Base-by-base conservation (phyloP, 2,329 filamentous ascomycete genomes). In the Pseudocercospora vitis region DNA sequence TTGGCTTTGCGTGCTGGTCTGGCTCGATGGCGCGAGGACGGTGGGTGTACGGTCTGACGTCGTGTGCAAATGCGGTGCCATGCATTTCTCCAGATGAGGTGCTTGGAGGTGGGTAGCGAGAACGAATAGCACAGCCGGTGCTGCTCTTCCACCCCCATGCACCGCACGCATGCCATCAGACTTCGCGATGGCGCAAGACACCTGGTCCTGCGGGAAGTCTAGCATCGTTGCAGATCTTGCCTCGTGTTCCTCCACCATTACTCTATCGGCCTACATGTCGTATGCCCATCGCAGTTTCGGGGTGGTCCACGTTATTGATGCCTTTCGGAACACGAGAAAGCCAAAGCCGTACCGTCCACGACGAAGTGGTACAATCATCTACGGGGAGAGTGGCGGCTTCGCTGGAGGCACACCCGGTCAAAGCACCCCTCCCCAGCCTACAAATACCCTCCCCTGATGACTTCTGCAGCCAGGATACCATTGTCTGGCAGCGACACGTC, bases 1-100 rank as follows among this genome's bases (percentile, higher is more conserved):
- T 23, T 9, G 24, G 16, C n/a, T 14, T 47, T 29, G 24, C 44
- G 44, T 47, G 44, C 44, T 47, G 11, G 24, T 19, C 16, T 37
- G 28, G 9, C 16, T 46, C 12, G 12, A 44, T 44, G 40, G 40
- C 40, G 40, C 35, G 16, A 40, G 35, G 35, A 18, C 9, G 35
- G 19, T 23, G 14, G 29, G 45, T 29, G 35, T 33, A n/a, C n/a
- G n/a, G 7, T 19, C 16, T 48, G 28, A 48, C 45, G 45, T 48
- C 19, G 45, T 35, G 28, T 23, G 45, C 28, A n/a, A 48, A 35
- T 48, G 45, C 18, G 19, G 26, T 44, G 40, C 18, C 45, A 33
- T 28, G 28, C 45, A 48, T 48, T n/a, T 48, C 29, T 35, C 45
- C 28, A 48, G 42, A 31, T 29, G 35, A 39, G 35, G 35, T 26